Evolutionary conservation across 495 filamentous ascomycete genomes (phyloP).

Genomic region (Penicillium herquei): DNA sequence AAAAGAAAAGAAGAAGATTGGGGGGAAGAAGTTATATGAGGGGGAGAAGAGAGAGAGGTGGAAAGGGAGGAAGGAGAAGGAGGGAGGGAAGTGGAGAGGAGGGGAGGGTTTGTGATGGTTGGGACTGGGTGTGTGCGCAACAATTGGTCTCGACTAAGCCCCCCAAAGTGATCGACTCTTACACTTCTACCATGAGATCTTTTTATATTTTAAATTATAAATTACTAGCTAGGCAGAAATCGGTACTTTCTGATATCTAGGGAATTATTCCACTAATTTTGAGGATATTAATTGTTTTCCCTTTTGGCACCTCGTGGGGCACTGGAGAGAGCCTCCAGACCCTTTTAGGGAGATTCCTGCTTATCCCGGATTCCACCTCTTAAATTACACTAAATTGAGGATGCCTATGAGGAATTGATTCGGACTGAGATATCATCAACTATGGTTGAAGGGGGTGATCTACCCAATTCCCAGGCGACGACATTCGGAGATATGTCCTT

Average conservation of each 20-base stretch:
- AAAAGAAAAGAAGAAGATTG: conserved; percentile 40
- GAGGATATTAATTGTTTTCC: not conserved
- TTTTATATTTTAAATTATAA: conserved; percentile 2
- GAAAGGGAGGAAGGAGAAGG: conserved; percentile 23
- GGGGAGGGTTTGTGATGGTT: conserved; percentile 32
- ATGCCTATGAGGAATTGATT: too few species aligned
- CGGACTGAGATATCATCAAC: too few species aligned
- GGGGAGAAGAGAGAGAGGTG: conserved; percentile 24
- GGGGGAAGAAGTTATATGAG: conserved; percentile 17
- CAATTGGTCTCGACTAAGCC: conserved; percentile 12
- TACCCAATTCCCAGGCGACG: too few species aligned
- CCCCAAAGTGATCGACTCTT: conserved; percentile 14
- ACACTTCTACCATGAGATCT: not conserved
- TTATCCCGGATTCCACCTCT: too few species aligned
- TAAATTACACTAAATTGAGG: too few species aligned
- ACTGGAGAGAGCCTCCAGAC: too few species aligned
- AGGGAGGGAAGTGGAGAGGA: conserved; percentile 34
- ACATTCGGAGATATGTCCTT: too few species aligned
- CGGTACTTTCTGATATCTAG: too few species aligned
- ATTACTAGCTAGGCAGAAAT: not conserved
- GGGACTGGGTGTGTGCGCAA: conserved; percentile 30
- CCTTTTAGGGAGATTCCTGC: too few species aligned
- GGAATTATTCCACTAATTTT: too few species aligned
- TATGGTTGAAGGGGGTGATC: too few species aligned
- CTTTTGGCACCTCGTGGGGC: conserved; percentile 5